Conservation (phyloP, 2,329 filamentous ascomycete genomes). For the Rutstroemia sp. region DNA sequence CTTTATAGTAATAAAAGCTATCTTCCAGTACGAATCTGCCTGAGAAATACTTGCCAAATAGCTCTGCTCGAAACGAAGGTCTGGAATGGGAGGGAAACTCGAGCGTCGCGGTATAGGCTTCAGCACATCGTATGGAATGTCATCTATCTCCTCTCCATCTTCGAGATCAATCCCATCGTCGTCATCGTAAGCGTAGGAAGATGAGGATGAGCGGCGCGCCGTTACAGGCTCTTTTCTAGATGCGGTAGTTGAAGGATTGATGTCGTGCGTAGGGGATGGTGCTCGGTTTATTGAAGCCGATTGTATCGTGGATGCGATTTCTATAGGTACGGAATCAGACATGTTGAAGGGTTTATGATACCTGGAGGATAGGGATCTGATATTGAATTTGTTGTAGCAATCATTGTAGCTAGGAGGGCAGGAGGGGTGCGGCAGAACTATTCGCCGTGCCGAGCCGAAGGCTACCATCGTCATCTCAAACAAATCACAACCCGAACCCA, state of each 20-base stretch:
- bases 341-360: slow-evolving; percentile 15
- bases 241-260: slow-evolving; percentile 72
- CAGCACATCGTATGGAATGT: slow-evolving; percentile 62
- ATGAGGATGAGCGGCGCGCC: slow-evolving; percentile 29
- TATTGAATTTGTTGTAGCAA: not conserved
- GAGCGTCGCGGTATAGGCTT: slow-evolving; percentile 44
- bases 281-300: slow-evolving; percentile 67
- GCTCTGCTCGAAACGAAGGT: slow-evolving; percentile 95
- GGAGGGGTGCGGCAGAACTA: not conserved
- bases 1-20: slow-evolving; percentile 75
- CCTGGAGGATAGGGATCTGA: not conserved
- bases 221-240: slow-evolving; percentile 57
- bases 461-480: too few relatives aligned
- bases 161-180: slow-evolving; percentile 35
- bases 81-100: slow-evolving; percentile 62
- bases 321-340: slow-evolving; percentile 40
- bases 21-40: slow-evolving; percentile 70
- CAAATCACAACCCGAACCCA: too few relatives aligned
- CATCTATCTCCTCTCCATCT: slow-evolving; percentile 47
- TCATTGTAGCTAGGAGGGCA: not conserved
- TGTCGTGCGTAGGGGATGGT: slow-evolving; percentile 66
- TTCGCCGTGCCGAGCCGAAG: not conserved
- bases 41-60: slow-evolving; percentile 83
- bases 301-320: slow-evolving; percentile 75
- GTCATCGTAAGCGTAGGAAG: slow-evolving; percentile 30